phyloP scores from a whole-genome alignment of 345 rosid species.

The Nasturtium officinale region DNA sequence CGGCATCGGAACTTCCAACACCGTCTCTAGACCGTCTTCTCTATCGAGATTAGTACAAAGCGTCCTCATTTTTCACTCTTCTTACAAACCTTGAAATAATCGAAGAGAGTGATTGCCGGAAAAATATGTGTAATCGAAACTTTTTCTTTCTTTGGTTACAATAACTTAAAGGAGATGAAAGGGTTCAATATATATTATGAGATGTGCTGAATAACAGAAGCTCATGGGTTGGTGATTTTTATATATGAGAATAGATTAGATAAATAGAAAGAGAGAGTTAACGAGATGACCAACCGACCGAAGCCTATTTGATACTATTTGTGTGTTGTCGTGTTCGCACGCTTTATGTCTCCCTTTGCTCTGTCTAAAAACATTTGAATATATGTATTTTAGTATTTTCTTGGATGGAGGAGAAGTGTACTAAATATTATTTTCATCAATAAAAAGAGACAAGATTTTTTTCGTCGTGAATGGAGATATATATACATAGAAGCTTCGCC shows the following conservation, averaged over 20 bases:
- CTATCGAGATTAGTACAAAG: constrained; percentile 79
- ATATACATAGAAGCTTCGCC: constrained; percentile 27
- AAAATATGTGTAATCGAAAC: not conserved
- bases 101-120: not conserved
- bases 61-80: constrained; percentile 60
- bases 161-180: constrained; percentile 4
- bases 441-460: not conserved
- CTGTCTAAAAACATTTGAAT: constrained; percentile 7
- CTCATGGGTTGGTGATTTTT: constrained; percentile 26
- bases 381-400: not conserved
- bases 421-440: not conserved
- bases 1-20: constrained; percentile 86
- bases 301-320: constrained; percentile 41
- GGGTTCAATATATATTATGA: constrained; percentile 17
- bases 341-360: constrained; percentile 44
- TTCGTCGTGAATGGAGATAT: constrained; percentile 3
- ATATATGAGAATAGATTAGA: constrained; percentile 26
- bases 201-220: constrained; percentile 27
- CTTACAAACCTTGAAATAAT: constrained; percentile 16
- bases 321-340: constrained; percentile 49
- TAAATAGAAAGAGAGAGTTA: not conserved
- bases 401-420: not conserved
- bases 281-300: constrained; percentile 44
- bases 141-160: constrained; percentile 19
- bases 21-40: constrained; percentile 83